Evolutionary conservation across 176 grass and related monocot species (phyloP).

Genomic region (Echinochloa phyllopogon): DNA sequence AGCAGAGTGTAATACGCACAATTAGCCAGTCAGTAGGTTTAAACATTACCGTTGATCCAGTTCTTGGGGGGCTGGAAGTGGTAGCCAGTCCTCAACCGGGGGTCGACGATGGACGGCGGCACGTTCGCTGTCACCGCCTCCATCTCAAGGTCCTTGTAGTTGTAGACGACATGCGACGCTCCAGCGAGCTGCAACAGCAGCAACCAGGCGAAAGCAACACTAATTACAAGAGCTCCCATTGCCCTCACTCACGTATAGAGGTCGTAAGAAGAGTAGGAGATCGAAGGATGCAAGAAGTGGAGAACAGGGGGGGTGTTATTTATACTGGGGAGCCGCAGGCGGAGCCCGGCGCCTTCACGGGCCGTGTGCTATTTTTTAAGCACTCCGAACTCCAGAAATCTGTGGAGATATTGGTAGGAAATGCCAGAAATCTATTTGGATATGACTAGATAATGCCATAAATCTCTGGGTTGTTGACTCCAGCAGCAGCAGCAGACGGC

Average conservation of each 20-base stretch:
- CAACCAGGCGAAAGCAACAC: conserved; percentile 35
- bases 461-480: too few species aligned
- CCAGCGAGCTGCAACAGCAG: conserved; percentile 47
- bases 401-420: too few species aligned
- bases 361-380: too few species aligned
- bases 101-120: conserved; percentile 44
- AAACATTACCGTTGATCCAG: conserved; percentile 81
- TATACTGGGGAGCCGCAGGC: conserved; percentile 29
- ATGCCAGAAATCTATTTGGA: too few species aligned
- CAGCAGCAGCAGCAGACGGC: too few species aligned
- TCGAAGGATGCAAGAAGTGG: conserved; percentile 27
- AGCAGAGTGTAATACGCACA: too few species aligned
- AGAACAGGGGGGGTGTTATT: conserved; percentile 28
- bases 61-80: conserved; percentile 80
- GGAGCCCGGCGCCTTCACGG: background rate
- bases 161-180: conserved; percentile 56
- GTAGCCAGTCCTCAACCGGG: conserved; percentile 50
- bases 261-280: background rate
- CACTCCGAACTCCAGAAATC: too few species aligned
- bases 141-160: background rate
- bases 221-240: conserved; percentile 35
- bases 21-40: background rate
- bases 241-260: background rate
- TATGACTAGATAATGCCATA: too few species aligned
- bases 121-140: conserved; percentile 10